Percentiles rank a stretch among this genome's conserved stretches.
phyloP scores from a whole-genome alignment of 1,139 yeast species.

The Yamadazyma buinensis region DNA sequence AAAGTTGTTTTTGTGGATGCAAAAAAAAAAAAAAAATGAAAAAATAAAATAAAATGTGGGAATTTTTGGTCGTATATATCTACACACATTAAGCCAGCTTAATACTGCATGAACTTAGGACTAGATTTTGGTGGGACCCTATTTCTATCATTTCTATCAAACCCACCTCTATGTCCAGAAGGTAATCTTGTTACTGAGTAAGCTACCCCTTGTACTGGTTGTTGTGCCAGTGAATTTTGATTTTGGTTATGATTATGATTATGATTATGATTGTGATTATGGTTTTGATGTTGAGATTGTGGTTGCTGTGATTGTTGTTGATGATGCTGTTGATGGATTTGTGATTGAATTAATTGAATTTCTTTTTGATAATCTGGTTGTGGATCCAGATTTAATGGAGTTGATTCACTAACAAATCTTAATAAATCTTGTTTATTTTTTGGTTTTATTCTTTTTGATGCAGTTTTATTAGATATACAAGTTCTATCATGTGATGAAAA shows the following conservation, averaged over 20 bases:
- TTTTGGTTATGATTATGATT: not conserved
- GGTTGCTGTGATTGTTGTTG: too few species aligned
- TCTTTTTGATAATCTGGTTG: too few species aligned
- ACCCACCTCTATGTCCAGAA: too few species aligned
- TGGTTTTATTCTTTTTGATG: conserved; percentile 23
- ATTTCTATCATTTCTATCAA: not conserved
- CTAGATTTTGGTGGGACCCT: not conserved
- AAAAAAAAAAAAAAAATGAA: not conserved
- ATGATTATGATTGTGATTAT: not conserved
- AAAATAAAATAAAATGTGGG: too few species aligned
- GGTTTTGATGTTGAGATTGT: not conserved
- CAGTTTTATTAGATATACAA: conserved; percentile 27
- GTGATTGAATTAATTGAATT: too few species aligned
- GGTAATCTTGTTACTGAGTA: too few species aligned
- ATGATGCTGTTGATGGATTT: too few species aligned
- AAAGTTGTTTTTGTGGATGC: conserved; percentile 2
- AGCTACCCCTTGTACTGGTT: too few species aligned
- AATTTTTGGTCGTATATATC: too few species aligned
- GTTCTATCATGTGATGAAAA: conserved; percentile 26
- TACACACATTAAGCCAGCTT: conserved; percentile 1
- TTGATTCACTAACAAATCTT: conserved; percentile 2
- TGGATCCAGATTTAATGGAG: not conserved
- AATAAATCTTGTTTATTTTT: not conserved
- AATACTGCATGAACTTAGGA: conserved; percentile 3
- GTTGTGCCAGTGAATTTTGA: too few species aligned